Evolutionary conservation across 2,329 filamentous ascomycete genomes (phyloP).

Genomic region (Blastomyces silverae): DNA sequence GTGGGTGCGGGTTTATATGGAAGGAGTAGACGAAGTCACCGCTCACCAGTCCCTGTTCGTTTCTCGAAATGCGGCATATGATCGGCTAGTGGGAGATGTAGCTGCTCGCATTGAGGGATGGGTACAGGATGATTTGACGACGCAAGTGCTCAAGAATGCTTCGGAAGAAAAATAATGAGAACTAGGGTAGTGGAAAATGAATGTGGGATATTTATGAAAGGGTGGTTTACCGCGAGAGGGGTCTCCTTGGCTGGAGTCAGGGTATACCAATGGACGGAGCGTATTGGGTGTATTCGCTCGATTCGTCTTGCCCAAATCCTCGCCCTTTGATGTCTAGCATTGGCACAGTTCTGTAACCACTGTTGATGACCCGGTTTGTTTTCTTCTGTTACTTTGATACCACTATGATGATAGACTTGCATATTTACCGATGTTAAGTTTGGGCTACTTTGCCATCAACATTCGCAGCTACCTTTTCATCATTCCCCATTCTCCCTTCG

Average conservation of each 20-base stretch:
- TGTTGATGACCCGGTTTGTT: not conserved
- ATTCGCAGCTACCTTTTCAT: not conserved
- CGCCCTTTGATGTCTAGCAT: not conserved
- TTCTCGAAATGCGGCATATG: constrained; percentile 56
- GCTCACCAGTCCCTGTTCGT: constrained; percentile 81
- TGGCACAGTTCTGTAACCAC: not conserved
- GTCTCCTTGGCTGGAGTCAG: not conserved
- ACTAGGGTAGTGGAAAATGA: not conserved
- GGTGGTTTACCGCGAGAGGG: not conserved
- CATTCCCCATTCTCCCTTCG: not conserved
- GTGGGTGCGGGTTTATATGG: constrained; percentile 77
- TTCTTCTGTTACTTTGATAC: not conserved
- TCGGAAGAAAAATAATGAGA: constrained; percentile 7
- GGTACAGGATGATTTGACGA: constrained; percentile 42
- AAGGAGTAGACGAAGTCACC: constrained; percentile 73
- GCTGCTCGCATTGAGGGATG: constrained; percentile 60
- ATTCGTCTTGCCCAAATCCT: not conserved
- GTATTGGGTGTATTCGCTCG: not conserved
- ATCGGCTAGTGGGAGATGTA: constrained; percentile 68
- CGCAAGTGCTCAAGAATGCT: constrained; percentile 16
- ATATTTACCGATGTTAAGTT: not conserved
- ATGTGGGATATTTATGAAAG: not conserved
- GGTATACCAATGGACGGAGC: not conserved
- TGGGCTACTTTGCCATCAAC: not conserved
- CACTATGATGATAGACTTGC: constrained; percentile 7